phyloP scores from a whole-genome alignment of 345 rosid genomes.

The Hevea brasiliensis region DNA sequence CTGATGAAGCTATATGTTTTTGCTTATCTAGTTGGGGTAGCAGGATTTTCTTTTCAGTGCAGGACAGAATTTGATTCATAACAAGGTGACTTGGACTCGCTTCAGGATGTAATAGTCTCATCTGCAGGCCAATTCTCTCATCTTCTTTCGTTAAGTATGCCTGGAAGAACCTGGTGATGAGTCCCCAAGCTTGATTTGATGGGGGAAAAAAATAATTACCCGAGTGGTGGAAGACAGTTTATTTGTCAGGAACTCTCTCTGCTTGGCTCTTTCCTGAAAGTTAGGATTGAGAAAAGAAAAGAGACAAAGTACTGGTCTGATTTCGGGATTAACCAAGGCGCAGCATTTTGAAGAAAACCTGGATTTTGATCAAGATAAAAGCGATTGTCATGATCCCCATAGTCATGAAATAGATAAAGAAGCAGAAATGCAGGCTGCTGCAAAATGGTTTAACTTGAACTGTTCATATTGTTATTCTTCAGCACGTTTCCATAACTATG shows the following conservation, averaged over 20 bases:
- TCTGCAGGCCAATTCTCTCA: constrained; percentile 23
- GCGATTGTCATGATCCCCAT: constrained; percentile 2
- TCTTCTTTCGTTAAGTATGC: constrained; percentile 18
- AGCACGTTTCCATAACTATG: constrained; percentile 1
- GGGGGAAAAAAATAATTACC: constrained; percentile 19
- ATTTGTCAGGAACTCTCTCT: constrained; percentile 21
- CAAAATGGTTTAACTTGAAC: not conserved
- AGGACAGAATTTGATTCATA: constrained; percentile 15
- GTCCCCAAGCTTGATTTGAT: constrained; percentile 25
- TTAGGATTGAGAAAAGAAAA: constrained; percentile 12
- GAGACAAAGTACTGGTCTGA: constrained; percentile 24
- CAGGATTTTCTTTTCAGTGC: constrained; percentile 7
- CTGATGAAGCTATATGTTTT: not conserved
- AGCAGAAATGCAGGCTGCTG: constrained; percentile 4
- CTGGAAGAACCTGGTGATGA: constrained; percentile 23
- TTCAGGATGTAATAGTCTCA: constrained; percentile 8
- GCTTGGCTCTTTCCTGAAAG: constrained; percentile 5
- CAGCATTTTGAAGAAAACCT: not conserved
- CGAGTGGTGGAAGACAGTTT: constrained; percentile 9
- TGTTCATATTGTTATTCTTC: not conserved
- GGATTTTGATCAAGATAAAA: constrained; percentile 19
- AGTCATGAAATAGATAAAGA: constrained; percentile 7
- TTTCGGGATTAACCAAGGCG: constrained; percentile 19
- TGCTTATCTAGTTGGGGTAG: constrained; percentile 4
- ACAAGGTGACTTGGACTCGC: not conserved